A percentile compares a stretch with the other conserved stretches of the same genome.
Evolutionary conservation across 2,329 filamentous ascomycete genomes (phyloP).

Genomic region (Cladosporium colombiae): DNA sequence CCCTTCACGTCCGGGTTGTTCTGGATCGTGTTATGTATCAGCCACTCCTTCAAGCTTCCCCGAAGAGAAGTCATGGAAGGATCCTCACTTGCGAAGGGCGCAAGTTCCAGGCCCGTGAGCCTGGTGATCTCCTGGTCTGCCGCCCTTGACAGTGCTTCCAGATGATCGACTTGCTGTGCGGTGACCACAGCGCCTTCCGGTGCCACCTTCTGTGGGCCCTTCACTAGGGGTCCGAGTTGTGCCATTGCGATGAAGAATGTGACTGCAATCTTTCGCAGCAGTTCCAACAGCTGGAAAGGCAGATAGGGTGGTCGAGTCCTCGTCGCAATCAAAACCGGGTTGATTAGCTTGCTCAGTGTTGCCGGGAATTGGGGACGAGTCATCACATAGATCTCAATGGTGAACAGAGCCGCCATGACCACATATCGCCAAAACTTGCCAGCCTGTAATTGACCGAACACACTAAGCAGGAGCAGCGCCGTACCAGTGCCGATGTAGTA

Average conservation of each 20-base stretch:
- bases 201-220: constrained; percentile 33
- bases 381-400: constrained; percentile 59
- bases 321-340: constrained; percentile 48
- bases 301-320: constrained; percentile 63
- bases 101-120: constrained; percentile 75
- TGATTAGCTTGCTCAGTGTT: constrained; percentile 49
- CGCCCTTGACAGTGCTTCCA: constrained; percentile 61
- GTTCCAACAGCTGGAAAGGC: constrained; percentile 78
- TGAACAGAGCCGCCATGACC: constrained; percentile 55
- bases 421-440: constrained; percentile 59
- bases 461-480: constrained; percentile 61
- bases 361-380: constrained; percentile 52
- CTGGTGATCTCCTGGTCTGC: constrained; percentile 70
- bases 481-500: constrained; percentile 63
- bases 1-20: constrained; percentile 79
- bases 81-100: constrained; percentile 75
- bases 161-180: constrained; percentile 66
- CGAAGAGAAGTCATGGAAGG: constrained; percentile 64
- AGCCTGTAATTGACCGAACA: constrained; percentile 68
- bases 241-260: constrained; percentile 81
- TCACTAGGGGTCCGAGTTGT: constrained; percentile 72
- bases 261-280: constrained; percentile 74
- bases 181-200: constrained; percentile 36
- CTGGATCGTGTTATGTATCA: constrained; percentile 82
- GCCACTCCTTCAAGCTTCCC: constrained; percentile 77